A percentile compares a stretch with the other conserved stretches of the same genome.
Evolutionary conservation across 345 rosid genomes (phyloP).

Genomic region (Aurinia saxatilis): DNA sequence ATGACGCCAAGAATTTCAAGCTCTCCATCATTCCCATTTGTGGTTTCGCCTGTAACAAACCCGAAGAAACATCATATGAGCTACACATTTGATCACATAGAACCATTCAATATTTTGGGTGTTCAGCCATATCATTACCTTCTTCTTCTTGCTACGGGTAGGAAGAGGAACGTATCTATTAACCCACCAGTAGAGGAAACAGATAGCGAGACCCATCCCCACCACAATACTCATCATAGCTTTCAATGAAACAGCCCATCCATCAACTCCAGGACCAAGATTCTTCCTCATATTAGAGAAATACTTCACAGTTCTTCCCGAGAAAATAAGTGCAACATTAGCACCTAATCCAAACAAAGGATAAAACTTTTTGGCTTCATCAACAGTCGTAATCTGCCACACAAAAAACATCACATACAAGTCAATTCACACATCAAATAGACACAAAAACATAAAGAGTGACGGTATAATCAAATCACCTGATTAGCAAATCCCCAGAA

Average conservation of each 20-base stretch:
- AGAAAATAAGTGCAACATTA: conserved; percentile 83
- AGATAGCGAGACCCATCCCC: conserved; percentile 72
- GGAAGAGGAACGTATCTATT: conserved; percentile 69
- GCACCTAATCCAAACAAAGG: conserved; percentile 97
- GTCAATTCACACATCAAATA: not conserved
- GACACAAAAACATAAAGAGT: not conserved
- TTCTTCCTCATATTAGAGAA: conserved; percentile 77
- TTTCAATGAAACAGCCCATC: conserved; percentile 93
- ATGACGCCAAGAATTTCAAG: conserved; percentile 88
- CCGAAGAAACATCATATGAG: not conserved
- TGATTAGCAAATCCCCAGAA: conserved; percentile 99
- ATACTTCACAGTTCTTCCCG: conserved; percentile 93
- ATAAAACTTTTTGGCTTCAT: conserved; percentile 92
- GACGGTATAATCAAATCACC: conserved; percentile 35
- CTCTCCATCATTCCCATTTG: conserved; percentile 97
- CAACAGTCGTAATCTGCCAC: conserved; percentile 85
- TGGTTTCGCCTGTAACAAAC: conserved; percentile 58
- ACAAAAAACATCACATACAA: conserved; percentile 5
- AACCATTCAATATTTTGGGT: not conserved
- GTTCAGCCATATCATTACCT: conserved; percentile 39
- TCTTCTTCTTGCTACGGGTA: conserved; percentile 92
- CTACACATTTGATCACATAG: not conserved
- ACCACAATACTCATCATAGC: conserved; percentile 98
- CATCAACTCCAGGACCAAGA: conserved; percentile 98
- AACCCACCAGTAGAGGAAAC: conserved; percentile 95